Percentiles rank a stretch among this genome's conserved stretches.
Evolutionary conservation across 805 yeast species (phyloP).

Genomic region (Teunomyces pallodes): DNA sequence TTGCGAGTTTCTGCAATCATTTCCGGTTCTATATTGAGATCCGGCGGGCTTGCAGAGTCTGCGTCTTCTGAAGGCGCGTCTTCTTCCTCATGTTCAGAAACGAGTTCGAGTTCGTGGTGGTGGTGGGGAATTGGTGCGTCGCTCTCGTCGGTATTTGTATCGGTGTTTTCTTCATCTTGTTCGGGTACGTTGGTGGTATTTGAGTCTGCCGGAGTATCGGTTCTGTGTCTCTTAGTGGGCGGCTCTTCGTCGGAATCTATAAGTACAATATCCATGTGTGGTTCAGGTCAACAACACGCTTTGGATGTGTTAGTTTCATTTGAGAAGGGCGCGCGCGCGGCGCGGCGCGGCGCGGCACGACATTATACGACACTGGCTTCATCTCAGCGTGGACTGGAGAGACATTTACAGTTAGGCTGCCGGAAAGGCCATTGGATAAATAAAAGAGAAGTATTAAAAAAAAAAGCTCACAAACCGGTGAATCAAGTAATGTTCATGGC

Average conservation of each 20-base stretch:
- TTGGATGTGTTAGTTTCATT: slow-evolving; percentile 3
- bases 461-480: too few relatives aligned
- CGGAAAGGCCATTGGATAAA: too few relatives aligned
- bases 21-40: slow-evolving; percentile 10
- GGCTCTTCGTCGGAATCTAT: slow-evolving; percentile 23
- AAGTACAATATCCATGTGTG: slow-evolving; percentile 20
- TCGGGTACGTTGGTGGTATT: neutral
- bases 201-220: neutral
- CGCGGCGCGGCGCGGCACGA: neutral
- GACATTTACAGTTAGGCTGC: too few relatives aligned
- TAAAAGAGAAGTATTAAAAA: too few relatives aligned
- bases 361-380: neutral
- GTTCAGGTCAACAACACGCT: slow-evolving; percentile 4
- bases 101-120: neutral
- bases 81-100: slow-evolving; percentile 1
- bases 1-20: slow-evolving; percentile 29
- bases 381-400: too few relatives aligned
- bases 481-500: too few relatives aligned
- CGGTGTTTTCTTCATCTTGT: neutral
- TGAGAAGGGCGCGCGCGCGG: neutral
- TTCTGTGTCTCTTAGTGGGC: neutral
- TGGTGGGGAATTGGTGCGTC: neutral
- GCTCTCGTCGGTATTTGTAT: neutral
- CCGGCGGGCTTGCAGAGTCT: neutral
- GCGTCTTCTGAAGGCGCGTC: neutral